Conservation (phyloP, 345 rosid genomes). For the Luvunga scandens region DNA sequence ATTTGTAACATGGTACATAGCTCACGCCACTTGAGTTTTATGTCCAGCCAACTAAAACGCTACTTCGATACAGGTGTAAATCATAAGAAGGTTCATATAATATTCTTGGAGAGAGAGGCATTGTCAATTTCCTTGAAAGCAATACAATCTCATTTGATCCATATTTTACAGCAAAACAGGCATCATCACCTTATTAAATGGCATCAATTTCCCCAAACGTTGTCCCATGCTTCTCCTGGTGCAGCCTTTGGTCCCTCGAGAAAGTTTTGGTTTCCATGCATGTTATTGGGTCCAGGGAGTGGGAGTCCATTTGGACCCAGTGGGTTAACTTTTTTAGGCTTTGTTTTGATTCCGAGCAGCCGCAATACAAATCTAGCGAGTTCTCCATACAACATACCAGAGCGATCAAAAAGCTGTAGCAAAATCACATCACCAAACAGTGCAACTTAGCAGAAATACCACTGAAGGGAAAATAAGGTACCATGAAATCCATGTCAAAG, state of each 20-base stretch:
- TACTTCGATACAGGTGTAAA: neutral
- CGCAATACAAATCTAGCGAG: constrained; percentile 40
- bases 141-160: neutral
- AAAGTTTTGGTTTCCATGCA: constrained; percentile 17
- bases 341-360: constrained; percentile 32
- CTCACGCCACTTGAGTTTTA: neutral
- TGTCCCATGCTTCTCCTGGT: constrained; percentile 34
- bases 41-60: neutral
- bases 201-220: constrained; percentile 30
- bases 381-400: constrained; percentile 37
- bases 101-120: neutral
- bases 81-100: neutral
- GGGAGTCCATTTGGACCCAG: constrained; percentile 22
- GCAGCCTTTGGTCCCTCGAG: constrained; percentile 35
- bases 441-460: neutral
- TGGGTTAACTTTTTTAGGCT: constrained; percentile 23
- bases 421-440: neutral
- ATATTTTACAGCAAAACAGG: neutral
- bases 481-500: neutral
- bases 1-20: neutral
- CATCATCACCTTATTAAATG: neutral
- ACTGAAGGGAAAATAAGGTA: neutral
- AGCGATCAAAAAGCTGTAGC: constrained; percentile 26
- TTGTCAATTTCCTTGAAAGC: neutral
- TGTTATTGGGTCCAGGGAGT: constrained; percentile 25